Percentiles rank a stretch among this genome's conserved stretches.
Evolutionary conservation across 805 yeast species (phyloP).

Genomic region (Candida ponderosae): DNA sequence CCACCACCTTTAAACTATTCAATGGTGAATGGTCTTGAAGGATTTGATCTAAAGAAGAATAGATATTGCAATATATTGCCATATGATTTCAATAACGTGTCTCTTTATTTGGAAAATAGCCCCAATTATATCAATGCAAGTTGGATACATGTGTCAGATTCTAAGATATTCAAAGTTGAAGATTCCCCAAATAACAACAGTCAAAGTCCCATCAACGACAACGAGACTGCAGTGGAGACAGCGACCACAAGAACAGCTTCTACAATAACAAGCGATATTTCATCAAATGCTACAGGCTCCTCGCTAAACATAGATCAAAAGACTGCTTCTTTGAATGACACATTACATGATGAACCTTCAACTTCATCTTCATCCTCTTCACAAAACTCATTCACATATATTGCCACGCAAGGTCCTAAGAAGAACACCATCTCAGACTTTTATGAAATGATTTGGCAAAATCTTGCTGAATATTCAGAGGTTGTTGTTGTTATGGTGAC

Average conservation of each 20-base stretch:
- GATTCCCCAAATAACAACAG: slow-evolving; percentile 13
- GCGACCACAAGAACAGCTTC: too few species aligned
- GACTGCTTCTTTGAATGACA: too few species aligned
- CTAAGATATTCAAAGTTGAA: slow-evolving; percentile 39
- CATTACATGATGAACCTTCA: background rate
- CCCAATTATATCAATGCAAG: slow-evolving; percentile 65
- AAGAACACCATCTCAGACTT: slow-evolving; percentile 68
- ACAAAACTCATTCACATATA: slow-evolving; percentile 28
- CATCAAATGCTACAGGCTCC: too few species aligned
- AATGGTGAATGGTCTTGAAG: slow-evolving; percentile 10
- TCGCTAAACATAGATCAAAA: too few species aligned
- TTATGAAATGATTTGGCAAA: slow-evolving; percentile 76
- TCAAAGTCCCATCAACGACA: too few species aligned
- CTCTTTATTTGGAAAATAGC: slow-evolving; percentile 22
- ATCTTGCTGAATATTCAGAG: slow-evolving; percentile 48
- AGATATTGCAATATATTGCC: slow-evolving; percentile 61
- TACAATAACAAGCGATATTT: too few species aligned
- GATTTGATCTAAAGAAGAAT: slow-evolving; percentile 29
- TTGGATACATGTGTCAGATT: slow-evolving; percentile 14
- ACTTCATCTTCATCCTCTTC: background rate
- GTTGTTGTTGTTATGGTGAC: slow-evolving; percentile 68
- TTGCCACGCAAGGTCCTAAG: slow-evolving; percentile 81
- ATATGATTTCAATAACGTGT: slow-evolving; percentile 52
- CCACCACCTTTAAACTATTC: slow-evolving; percentile 6
- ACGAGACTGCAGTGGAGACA: too few species aligned